Percentiles rank a stretch among this genome's conserved stretches.
Conservation (phyloP, 441 rosid genomes). For the Aquilaria agallochum region DNA sequence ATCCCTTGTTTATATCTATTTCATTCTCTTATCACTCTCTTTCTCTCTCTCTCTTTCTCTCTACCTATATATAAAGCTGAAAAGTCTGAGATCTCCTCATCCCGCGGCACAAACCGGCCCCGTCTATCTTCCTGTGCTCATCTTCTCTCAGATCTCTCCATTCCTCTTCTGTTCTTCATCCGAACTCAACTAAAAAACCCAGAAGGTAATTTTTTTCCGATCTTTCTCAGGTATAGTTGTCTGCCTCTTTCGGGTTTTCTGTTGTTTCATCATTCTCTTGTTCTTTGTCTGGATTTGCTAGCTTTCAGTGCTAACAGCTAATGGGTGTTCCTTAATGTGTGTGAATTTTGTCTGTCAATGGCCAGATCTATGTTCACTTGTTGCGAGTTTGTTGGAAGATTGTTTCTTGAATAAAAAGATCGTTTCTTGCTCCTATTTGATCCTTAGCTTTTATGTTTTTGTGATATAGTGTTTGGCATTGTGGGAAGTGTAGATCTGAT, state of each 20-base stretch:
- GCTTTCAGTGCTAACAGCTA: background rate
- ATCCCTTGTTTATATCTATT: too few relatives aligned
- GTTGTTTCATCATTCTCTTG: background rate
- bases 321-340: background rate
- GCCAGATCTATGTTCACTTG: too few relatives aligned
- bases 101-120: constrained; percentile 12
- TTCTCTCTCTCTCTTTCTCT: background rate
- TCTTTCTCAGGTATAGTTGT: background rate
- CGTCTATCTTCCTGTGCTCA: constrained; percentile 11
- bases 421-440: too few relatives aligned
- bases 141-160: constrained; percentile 16
- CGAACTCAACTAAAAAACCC: constrained; percentile 8
- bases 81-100: constrained; percentile 13
- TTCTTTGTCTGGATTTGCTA: background rate
- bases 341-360: too few relatives aligned
- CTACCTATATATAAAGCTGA: constrained; percentile 3
- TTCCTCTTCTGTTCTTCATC: constrained; percentile 5
- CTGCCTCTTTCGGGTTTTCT: background rate
- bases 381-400: too few relatives aligned
- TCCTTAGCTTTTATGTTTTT: too few relatives aligned
- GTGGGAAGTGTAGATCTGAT: background rate
- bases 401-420: too few relatives aligned
- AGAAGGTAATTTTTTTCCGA: constrained; percentile 22
- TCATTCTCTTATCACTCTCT: too few relatives aligned
- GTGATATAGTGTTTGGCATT: too few relatives aligned